Percentiles rank a stretch among this genome's conserved stretches.
Conservation (phyloP, 2,329 filamentous ascomycete genomes). For the Tolypocladium pustulatum region DNA sequence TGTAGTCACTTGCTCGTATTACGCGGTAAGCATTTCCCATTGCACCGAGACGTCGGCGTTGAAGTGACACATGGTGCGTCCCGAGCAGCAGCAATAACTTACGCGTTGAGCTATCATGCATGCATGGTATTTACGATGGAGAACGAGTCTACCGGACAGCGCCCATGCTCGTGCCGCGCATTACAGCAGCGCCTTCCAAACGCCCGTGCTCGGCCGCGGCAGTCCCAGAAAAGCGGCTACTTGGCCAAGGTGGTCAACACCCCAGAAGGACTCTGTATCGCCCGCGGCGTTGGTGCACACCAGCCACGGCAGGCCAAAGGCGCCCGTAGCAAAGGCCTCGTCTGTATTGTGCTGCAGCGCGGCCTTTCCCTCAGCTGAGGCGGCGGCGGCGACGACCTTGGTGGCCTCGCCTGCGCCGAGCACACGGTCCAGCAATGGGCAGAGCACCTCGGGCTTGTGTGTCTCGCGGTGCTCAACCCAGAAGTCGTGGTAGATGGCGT, state of each 20-base stretch:
- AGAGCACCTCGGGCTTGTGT: slow-evolving; percentile 16
- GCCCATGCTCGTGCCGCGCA: neutral
- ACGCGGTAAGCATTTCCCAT: neutral
- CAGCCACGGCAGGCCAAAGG: slow-evolving; percentile 28
- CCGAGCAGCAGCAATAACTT: neutral
- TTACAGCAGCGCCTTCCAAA: slow-evolving; percentile 23
- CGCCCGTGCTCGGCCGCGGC: slow-evolving; percentile 12
- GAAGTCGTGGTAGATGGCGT: slow-evolving; percentile 19
- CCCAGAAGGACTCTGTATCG: slow-evolving; percentile 25
- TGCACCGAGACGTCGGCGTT: neutral
- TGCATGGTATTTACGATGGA: too few relatives aligned
- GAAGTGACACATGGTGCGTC: neutral
- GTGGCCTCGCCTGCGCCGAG: slow-evolving; percentile 15
- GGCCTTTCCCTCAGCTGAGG: slow-evolving; percentile 17
- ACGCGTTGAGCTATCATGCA: neutral
- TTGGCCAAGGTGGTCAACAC: slow-evolving; percentile 27
- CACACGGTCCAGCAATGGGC: slow-evolving; percentile 13
- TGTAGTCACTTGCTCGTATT: neutral
- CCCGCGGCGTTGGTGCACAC: slow-evolving; percentile 20
- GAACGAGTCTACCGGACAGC: too few relatives aligned
- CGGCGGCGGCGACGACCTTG: slow-evolving; percentile 15
- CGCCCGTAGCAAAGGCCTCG: slow-evolving; percentile 21
- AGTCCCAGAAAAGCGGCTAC: slow-evolving; percentile 23
- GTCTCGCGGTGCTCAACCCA: slow-evolving; percentile 20
- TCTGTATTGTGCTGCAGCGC: slow-evolving; percentile 22